Conservation (phyloP, 148 eudicot genomes). For the Spergularia bocconei region DNA sequence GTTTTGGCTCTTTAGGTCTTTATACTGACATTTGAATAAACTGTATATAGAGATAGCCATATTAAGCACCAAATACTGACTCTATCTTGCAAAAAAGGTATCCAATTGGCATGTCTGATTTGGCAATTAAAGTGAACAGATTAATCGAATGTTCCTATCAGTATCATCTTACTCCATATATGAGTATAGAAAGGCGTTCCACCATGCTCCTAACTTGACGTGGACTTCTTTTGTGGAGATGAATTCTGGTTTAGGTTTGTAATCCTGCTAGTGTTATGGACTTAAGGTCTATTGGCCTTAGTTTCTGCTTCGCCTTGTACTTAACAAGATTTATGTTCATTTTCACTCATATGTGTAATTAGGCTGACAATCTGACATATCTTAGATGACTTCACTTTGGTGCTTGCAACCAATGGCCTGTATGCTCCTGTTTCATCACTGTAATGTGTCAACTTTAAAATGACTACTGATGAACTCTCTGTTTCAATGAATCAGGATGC, state of each 20-base stretch:
- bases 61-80: background rate
- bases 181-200: background rate
- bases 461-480: conserved; percentile 1
- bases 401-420: background rate
- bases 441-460: conserved; percentile 4
- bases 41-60: background rate
- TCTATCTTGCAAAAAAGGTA: background rate
- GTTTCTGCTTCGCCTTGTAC: background rate
- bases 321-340: background rate
- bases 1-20: background rate
- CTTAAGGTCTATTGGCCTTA: background rate
- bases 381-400: background rate
- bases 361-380: background rate
- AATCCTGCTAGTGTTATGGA: background rate
- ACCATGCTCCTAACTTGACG: background rate
- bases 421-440: background rate
- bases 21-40: background rate
- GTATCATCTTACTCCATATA: background rate
- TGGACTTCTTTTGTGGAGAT: too few relatives aligned
- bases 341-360: background rate
- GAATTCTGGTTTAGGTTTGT: too few relatives aligned
- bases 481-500: conserved; percentile 57
- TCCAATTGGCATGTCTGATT: background rate
- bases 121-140: background rate
- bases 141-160: background rate